A percentile compares a stretch with the other conserved stretches of the same genome.
Conservation (phyloP, 108 stramenopile species). For the Stephanodiscus triporus region DNA sequence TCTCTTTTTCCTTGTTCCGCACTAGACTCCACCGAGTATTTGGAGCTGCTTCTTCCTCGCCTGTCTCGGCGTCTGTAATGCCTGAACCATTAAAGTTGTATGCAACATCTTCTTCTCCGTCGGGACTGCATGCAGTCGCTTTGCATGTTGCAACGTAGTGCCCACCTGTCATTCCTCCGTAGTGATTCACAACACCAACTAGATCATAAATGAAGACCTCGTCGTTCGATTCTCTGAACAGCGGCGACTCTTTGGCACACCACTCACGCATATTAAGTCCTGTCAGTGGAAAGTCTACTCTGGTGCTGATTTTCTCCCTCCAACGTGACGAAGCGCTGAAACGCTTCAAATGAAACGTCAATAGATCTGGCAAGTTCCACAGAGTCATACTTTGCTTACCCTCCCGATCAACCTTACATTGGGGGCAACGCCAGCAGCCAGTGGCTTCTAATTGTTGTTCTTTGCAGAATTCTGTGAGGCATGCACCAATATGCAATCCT, state of each 20-base stretch:
- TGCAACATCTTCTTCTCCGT: slow-evolving; percentile 88
- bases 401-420: slow-evolving; percentile 86
- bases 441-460: slow-evolving; percentile 71
- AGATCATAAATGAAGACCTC: slow-evolving; percentile 85
- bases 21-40: slow-evolving; percentile 72
- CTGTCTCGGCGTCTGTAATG: slow-evolving; percentile 30
- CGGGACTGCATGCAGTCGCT: slow-evolving; percentile 79
- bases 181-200: slow-evolving; percentile 94
- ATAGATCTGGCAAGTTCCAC: slow-evolving; percentile 91
- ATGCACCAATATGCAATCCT: slow-evolving; percentile 78
- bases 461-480: slow-evolving; percentile 89
- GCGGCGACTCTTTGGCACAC: slow-evolving; percentile 72
- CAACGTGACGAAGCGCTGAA: slow-evolving; percentile 92
- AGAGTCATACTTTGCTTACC: slow-evolving; percentile 87
- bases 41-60: slow-evolving; percentile 52
- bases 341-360: slow-evolving; percentile 95
- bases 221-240: slow-evolving; percentile 30
- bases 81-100: slow-evolving; percentile 74
- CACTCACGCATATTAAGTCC: slow-evolving; percentile 89
- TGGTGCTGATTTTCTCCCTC: slow-evolving; percentile 93
- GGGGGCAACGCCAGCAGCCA: slow-evolving; percentile 83
- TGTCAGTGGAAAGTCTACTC: slow-evolving; percentile 92
- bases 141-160: slow-evolving; percentile 97
- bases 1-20: slow-evolving; percentile 66
- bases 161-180: slow-evolving; percentile 95